phyloP scores from a whole-genome alignment of 2,329 filamentous ascomycete genomes.

The Drechslerella stenobrocha region DNA sequence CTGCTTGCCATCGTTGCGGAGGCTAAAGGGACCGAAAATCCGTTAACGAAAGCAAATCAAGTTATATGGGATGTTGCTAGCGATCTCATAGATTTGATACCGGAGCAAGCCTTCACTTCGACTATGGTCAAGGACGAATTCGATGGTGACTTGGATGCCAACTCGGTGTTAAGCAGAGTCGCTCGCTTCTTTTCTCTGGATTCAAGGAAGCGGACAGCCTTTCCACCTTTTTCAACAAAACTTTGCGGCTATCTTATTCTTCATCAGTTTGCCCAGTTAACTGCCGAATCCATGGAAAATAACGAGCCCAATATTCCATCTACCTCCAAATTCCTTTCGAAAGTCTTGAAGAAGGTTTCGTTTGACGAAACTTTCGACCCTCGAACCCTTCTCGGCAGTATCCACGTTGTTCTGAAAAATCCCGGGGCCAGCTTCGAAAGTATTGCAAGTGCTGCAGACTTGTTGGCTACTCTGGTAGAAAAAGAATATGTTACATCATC shows the following conservation, averaged over 20 bases:
- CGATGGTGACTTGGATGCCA: conserved; percentile 18
- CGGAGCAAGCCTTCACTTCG: conserved; percentile 65
- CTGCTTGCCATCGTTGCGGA: conserved; percentile 65
- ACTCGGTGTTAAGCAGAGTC: conserved; percentile 24
- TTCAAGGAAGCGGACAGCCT: conserved; percentile 37
- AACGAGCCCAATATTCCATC: conserved; percentile 49
- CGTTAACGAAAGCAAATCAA: conserved; percentile 55
- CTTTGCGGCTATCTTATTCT: conserved; percentile 37
- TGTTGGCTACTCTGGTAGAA: conserved; percentile 52
- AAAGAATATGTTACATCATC: conserved; percentile 54
- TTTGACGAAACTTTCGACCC: conserved; percentile 33
- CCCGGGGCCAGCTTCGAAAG: conserved; percentile 48
- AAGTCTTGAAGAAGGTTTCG: conserved; percentile 51
- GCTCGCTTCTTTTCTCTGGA: conserved; percentile 47
- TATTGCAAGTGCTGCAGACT: conserved; percentile 45
- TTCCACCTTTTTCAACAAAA: conserved; percentile 44
- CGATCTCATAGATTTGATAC: conserved; percentile 60
- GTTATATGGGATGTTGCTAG: conserved; percentile 64
- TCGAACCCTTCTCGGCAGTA: conserved; percentile 17
- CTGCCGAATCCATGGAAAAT: conserved; percentile 30
- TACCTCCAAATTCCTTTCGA: conserved; percentile 51
- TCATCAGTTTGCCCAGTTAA: conserved; percentile 34
- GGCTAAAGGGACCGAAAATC: conserved; percentile 53
- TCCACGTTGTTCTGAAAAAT: conserved; percentile 24
- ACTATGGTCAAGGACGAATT: conserved; percentile 49